Evolutionary conservation across 1,284 basidiomycete species (phyloP), one percentile per base, ranked within the genome.

Genomic region (Ustilago nuda): DNA sequence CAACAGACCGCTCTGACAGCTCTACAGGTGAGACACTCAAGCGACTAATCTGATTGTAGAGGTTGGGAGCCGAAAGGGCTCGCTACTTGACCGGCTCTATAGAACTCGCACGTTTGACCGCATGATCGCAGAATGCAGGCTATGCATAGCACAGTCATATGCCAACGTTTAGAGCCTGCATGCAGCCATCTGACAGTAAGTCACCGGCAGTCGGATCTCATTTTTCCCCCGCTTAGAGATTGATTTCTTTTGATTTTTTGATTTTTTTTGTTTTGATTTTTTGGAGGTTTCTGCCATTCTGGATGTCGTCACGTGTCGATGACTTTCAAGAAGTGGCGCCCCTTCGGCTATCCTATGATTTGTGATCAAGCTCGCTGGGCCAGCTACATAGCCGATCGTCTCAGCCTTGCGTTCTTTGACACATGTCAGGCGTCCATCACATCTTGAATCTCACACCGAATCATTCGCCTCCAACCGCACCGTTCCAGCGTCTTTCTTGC

Each of bases 121-220:
- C 15, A 23, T 19, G 19, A 48, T 23, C 9, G 8, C 19, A 23
- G 45, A 3, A 23, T 23, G 45, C 45, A 27, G 8, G 8, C 45
- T 48, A 48, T 48, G 45, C 45, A 23, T 48, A 48, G 45, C 45
- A 48, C 45, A 19, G 45, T 48, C 45, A 48, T 48, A 19, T 23
- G 45, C 23, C 45, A 48, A 48, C n/a, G 27, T 48, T 36, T 32
- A n/a, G 27, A n/a, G 54, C 12, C 19, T 17, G n/a, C 27, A 12
- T 39, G 54, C 37, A 43, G 37, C 13, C 37, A 32, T 9, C 9
- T 53, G 58, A 61, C 51, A 53, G 23, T 6, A 53, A 61, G 58
- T 61, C 58, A 45, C 58, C 58, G 58, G 51, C 58, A 56, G 54
- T 32, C 23, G 27, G 54, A 41, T 50, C 33, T n/a, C 30, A 43